phyloP scores from a whole-genome alignment of 169 alveolate genomes.

The Plasmodium fragile region DNA sequence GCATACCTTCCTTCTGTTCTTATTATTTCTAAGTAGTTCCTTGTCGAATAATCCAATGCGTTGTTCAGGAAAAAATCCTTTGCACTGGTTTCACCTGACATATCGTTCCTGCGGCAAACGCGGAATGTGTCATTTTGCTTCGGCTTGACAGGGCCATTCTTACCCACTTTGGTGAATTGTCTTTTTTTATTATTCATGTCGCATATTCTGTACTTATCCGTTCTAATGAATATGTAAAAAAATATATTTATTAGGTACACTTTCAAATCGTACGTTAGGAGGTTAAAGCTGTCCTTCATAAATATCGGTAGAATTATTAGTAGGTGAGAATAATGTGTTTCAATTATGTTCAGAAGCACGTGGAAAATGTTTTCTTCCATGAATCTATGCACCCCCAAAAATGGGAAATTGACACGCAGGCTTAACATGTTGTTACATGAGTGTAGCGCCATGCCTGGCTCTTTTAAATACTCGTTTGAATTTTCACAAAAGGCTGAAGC shows the following conservation, averaged over 20 bases:
- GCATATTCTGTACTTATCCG: constrained; percentile 47
- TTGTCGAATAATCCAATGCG: not conserved
- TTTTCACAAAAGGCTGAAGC: constrained; percentile 15
- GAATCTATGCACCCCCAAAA: not conserved
- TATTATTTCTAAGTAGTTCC: constrained; percentile 28
- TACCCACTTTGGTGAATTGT: constrained; percentile 7
- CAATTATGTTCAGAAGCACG: constrained; percentile 32
- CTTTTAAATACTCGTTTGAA: constrained; percentile 25
- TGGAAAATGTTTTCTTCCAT: constrained; percentile 41
- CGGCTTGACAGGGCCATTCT: not conserved
- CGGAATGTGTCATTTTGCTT: constrained; percentile 5
- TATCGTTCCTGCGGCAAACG: not conserved
- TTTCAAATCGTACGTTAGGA: constrained; percentile 49
- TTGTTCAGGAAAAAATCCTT: constrained; percentile 13
- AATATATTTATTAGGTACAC: constrained; percentile 60
- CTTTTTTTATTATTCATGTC: constrained; percentile 29
- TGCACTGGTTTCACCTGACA: not conserved
- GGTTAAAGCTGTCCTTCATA: constrained; percentile 37
- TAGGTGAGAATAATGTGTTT: constrained; percentile 33
- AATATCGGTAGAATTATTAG: constrained; percentile 47
- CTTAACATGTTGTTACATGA: constrained; percentile 5
- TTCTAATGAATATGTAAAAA: constrained; percentile 47
- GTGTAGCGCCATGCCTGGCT: not conserved
- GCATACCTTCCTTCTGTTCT: not conserved
- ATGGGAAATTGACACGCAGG: not conserved